These are phyloP conservation scores for Phylloporus sp. DNA, from an alignment of 768 basidiomycete genomes.

Conservation along the genomic window DNA sequence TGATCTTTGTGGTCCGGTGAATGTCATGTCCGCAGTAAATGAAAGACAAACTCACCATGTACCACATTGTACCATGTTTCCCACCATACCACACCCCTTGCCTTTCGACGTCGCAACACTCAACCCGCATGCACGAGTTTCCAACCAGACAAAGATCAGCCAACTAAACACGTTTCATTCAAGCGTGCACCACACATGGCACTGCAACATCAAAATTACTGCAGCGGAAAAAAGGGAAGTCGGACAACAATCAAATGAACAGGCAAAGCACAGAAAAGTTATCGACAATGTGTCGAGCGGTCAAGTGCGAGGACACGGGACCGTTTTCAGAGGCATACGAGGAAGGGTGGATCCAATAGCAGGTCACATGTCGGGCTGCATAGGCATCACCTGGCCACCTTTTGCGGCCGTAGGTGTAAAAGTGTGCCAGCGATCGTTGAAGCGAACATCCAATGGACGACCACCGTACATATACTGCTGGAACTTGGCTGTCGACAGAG, in stretches of 20 bases:
- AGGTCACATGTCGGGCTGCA: slow-evolving; percentile 50
- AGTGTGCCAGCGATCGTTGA: slow-evolving; percentile 94
- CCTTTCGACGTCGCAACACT: background rate
- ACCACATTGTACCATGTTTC: background rate
- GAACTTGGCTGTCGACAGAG: slow-evolving; percentile 66
- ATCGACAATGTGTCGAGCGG: background rate
- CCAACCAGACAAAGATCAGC: background rate
- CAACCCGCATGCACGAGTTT: background rate
- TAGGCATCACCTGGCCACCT: slow-evolving; percentile 68
- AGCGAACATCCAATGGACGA: slow-evolving; percentile 82
- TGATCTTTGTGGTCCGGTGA: no score
- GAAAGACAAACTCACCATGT: background rate
- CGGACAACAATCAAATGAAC: background rate
- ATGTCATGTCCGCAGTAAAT: background rate
- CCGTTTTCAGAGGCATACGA: background rate
- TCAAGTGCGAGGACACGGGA: background rate
- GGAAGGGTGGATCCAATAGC: background rate
- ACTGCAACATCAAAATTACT: background rate
- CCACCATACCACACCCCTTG: background rate
- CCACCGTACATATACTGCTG: slow-evolving; percentile 95
- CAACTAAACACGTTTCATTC: slow-evolving; percentile 3
- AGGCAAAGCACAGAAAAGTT: background rate
- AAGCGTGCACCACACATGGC: background rate
- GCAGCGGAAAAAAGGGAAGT: background rate
- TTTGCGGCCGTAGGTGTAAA: slow-evolving; percentile 87